Percentiles rank a stretch among this genome's conserved stretches.
These are phyloP conservation scores for Stentor roeselii DNA, from an alignment of 73 alveolate species.

Conservation along the genomic window DNA sequence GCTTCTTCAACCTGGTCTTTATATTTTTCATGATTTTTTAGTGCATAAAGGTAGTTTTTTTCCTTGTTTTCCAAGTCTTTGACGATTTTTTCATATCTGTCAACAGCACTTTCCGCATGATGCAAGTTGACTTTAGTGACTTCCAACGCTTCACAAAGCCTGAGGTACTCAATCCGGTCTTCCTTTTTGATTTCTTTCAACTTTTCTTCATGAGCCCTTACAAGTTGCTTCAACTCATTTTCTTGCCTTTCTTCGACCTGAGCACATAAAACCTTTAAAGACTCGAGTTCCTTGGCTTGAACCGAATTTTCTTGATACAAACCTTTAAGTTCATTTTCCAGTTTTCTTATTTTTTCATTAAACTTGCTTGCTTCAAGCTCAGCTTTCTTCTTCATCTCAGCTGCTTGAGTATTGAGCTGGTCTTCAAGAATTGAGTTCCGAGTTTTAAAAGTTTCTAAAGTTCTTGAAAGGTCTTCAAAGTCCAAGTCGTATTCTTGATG, in stretches of 20 bases:
- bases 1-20: background rate
- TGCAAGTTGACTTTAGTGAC: background rate
- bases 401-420: background rate
- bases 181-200: background rate
- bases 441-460: no score
- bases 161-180: background rate
- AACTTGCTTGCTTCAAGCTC: background rate
- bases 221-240: background rate
- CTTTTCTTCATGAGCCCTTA: background rate
- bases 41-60: no score
- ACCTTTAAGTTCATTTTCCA: background rate
- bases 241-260: background rate
- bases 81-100: background rate
- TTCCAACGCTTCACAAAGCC: background rate
- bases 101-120: no score
- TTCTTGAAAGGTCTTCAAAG: no score
- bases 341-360: background rate
- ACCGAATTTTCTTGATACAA: background rate
- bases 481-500: no score
- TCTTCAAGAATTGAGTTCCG: background rate
- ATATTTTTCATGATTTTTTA: background rate
- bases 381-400: background rate
- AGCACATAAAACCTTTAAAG: background rate
- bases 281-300: background rate
- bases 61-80: background rate